These are phyloP conservation scores for Emmonsiellopsis sp. DNA, from an alignment of 2,329 filamentous ascomycete species.

Conservation along the genomic window DNA sequence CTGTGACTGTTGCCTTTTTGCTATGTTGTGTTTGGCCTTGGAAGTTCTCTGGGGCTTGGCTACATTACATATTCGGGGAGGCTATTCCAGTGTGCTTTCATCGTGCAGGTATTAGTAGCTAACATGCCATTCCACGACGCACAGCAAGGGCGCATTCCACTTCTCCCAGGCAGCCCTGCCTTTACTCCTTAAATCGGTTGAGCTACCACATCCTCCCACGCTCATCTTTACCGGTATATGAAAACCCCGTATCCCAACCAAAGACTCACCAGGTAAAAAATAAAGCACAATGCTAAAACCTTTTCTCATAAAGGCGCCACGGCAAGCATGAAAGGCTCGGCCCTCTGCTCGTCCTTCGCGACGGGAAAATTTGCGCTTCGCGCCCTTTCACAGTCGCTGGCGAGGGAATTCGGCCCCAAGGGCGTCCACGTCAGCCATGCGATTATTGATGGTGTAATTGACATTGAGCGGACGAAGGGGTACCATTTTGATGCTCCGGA, in stretches of 20 bases:
- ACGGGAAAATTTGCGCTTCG: constrained; percentile 71
- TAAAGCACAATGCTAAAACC: neutral
- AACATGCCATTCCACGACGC: neutral
- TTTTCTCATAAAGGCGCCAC: constrained; percentile 53
- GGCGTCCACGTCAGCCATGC: constrained; percentile 77
- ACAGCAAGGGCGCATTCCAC: constrained; percentile 55
- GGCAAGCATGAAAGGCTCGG: constrained; percentile 63
- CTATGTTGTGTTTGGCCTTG: neutral
- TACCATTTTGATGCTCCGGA: constrained; percentile 48
- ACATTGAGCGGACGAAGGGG: constrained; percentile 61
- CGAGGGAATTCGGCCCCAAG: constrained; percentile 73
- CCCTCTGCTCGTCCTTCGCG: constrained; percentile 61
- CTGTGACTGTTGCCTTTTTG: neutral
- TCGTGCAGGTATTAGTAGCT: neutral
- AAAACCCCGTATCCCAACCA: neutral
- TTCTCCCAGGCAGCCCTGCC: constrained; percentile 68
- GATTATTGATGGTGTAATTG: constrained; percentile 77
- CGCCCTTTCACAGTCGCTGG: constrained; percentile 63
- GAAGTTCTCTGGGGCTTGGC: neutral
- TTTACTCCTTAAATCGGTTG: constrained; percentile 52
- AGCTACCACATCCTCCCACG: constrained; percentile 57
- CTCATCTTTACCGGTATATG: constrained; percentile 59
- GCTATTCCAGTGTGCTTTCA: too few species aligned
- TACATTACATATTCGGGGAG: neutral
- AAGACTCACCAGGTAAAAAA: neutral